Conservation (phyloP, 805 yeast genomes). For the Brettanomyces nanus region DNA sequence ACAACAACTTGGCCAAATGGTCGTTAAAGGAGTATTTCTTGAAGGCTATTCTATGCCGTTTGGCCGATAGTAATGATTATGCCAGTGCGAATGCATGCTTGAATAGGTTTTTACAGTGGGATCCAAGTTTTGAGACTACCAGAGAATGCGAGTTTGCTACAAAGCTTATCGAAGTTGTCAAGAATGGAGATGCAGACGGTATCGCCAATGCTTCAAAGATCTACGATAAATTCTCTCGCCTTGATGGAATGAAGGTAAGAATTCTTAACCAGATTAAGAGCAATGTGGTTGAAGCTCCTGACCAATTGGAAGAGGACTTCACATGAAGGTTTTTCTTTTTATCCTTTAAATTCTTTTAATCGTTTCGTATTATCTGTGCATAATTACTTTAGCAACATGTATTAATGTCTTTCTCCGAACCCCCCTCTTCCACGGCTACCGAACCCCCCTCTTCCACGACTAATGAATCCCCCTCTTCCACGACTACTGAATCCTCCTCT, state of each 20-base stretch:
- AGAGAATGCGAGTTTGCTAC: conserved; percentile 66
- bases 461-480: conserved; percentile 7
- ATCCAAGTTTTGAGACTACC: conserved; percentile 64
- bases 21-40: conserved; percentile 85
- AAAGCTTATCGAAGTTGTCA: conserved; percentile 65
- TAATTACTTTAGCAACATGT: background rate
- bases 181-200: conserved; percentile 70
- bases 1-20: conserved; percentile 78
- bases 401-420: background rate
- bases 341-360: background rate
- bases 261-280: conserved; percentile 75
- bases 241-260: conserved; percentile 87
- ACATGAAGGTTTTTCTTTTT: conserved; percentile 14
- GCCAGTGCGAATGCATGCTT: conserved; percentile 78
- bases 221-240: conserved; percentile 78
- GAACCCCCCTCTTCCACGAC: conserved; percentile 7
- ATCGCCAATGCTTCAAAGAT: conserved; percentile 70
- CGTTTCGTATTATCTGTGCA: background rate
- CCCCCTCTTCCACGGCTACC: background rate
- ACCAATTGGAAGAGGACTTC: conserved; percentile 27
- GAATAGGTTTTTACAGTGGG: conserved; percentile 58
- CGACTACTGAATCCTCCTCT: conserved; percentile 7
- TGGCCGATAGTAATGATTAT: conserved; percentile 69
- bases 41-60: conserved; percentile 72
- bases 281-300: conserved; percentile 23